Base-by-base conservation (phyloP, 2,329 filamentous ascomycete genomes). In the Microdochium trichocladiopsis region DNA sequence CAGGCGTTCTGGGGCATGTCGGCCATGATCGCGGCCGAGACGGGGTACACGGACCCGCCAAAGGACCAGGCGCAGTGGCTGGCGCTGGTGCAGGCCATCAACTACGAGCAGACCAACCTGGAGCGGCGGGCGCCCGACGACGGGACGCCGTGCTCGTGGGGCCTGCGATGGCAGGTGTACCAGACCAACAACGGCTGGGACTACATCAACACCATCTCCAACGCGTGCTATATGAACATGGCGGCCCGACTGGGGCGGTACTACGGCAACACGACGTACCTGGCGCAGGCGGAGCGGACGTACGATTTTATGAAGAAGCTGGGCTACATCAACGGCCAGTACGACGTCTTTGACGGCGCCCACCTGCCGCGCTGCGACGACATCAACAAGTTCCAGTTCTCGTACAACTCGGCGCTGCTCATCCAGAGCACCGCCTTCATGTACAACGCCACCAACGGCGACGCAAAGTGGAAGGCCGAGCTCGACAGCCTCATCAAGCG, bases 81-180 rank as follows among this genome's bases (percentile, higher is more conserved):
- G 8, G 71, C 76, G 3, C 70, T 87, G 4, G 82, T 77, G 2
- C 73, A 82, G 61, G 78, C 77, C 49, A 79, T 82, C 4, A 87
- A 75, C 54, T 79, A 83, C 59, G 73, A 73, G 3, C 68, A 71
- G 24, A 48, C 47, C 23, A 25, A 4, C 47, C 76, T 74, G 1
- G 55, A 52, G 4, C 65, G 69, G 37, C 84, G 83, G 75, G 76
- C 25, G 3, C 23, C 47, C 22, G 23, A 84, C 53, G 71, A 68
- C 1, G 62, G 62, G 0, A 72, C 69, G 2, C n/a, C 41, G n/a
- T 88, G 85, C 62, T 72, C 71, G 21, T 84, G 84, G 50, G 85
- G 84, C 2, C 65, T 88, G 53, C 78, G 82, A 54, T 87, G 83
- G 83, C 84, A 88, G 68, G 82, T 88, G 45, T 82, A 78, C 60